Evolutionary conservation across 768 basidiomycete genomes (phyloP).

Genomic region (Podaxis sp.): DNA sequence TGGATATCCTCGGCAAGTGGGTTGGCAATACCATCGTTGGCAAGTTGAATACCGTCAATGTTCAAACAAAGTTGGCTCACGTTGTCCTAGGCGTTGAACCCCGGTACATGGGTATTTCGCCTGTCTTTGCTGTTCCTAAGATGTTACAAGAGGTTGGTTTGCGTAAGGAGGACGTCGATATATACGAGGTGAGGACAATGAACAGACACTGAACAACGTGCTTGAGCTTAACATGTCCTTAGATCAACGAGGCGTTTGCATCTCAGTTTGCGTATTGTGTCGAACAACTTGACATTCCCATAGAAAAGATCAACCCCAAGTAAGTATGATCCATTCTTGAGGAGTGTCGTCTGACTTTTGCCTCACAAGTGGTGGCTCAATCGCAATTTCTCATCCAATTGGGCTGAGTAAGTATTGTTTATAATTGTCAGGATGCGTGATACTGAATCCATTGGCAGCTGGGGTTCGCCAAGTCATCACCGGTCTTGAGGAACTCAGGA

Average conservation of each 20-base stretch:
- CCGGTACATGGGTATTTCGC: slow-evolving; percentile 73
- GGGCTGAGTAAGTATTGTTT: slow-evolving; percentile 65
- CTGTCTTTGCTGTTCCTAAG: slow-evolving; percentile 68
- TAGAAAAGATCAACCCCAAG: slow-evolving; percentile 85
- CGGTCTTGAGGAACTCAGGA: slow-evolving; percentile 75
- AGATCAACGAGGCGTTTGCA: slow-evolving; percentile 92
- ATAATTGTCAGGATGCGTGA: background rate
- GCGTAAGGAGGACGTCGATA: slow-evolving; percentile 66
- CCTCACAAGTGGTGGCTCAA: slow-evolving; percentile 70
- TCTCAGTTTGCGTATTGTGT: slow-evolving; percentile 94
- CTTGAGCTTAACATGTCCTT: background rate
- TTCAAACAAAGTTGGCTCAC: background rate
- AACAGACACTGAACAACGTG: background rate
- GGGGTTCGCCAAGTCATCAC: slow-evolving; percentile 86
- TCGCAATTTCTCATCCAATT: slow-evolving; percentile 77
- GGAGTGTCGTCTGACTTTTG: background rate
- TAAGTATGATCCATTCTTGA: slow-evolving; percentile 27
- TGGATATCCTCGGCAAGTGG: slow-evolving; percentile 82
- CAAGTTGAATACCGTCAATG: slow-evolving; percentile 22
- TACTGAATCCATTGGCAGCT: slow-evolving; percentile 38
- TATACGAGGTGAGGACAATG: slow-evolving; percentile 56
- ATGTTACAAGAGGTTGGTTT: slow-evolving; percentile 58
- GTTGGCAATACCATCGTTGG: slow-evolving; percentile 76
- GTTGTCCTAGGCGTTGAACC: slow-evolving; percentile 63
- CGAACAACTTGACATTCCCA: slow-evolving; percentile 70